A percentile compares a stretch with the other conserved stretches of the same genome.
phyloP scores from a whole-genome alignment of 2,329 filamentous ascomycete genomes.

The Pleurostoma richardsiae region DNA sequence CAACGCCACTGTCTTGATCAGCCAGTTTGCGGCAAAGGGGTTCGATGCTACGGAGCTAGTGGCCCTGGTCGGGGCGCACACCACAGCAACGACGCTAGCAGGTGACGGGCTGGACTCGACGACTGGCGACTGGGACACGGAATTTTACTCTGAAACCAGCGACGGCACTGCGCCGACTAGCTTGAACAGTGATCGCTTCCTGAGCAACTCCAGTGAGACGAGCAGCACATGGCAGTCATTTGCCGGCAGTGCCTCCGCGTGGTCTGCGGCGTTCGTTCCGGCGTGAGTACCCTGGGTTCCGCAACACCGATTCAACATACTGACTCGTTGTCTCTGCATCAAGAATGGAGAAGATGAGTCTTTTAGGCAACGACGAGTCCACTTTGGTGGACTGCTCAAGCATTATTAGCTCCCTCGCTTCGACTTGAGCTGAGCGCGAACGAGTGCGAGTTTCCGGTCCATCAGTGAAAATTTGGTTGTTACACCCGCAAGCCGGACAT shows the following conservation, averaged over 20 bases:
- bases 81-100: slow-evolving; percentile 15
- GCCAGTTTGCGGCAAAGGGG: slow-evolving; percentile 14
- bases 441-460: too few relatives aligned
- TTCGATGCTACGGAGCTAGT: slow-evolving; percentile 18
- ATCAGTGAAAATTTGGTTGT: too few relatives aligned
- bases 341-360: slow-evolving; percentile 19
- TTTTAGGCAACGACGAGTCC: slow-evolving; percentile 15
- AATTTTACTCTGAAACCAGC: slow-evolving; percentile 19
- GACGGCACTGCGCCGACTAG: slow-evolving; percentile 14
- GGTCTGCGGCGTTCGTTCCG: slow-evolving; percentile 16
- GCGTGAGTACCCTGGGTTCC: slow-evolving; percentile 15
- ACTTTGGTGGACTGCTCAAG: slow-evolving; percentile 18
- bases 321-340: background rate
- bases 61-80: slow-evolving; percentile 19
- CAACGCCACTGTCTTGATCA: slow-evolving; percentile 11
- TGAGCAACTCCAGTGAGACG: slow-evolving; percentile 16
- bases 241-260: slow-evolving; percentile 12
- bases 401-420: slow-evolving; percentile 9
- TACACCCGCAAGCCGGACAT: too few relatives aligned
- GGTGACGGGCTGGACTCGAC: slow-evolving; percentile 16
- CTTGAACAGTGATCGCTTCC: slow-evolving; percentile 16
- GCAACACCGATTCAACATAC: background rate
- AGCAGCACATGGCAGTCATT: slow-evolving; percentile 16
- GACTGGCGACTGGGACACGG: slow-evolving; percentile 13
- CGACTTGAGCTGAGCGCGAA: too few relatives aligned